phyloP scores from a whole-genome alignment of 1,139 yeast genomes.

The Scheffersomyces lignicola region DNA sequence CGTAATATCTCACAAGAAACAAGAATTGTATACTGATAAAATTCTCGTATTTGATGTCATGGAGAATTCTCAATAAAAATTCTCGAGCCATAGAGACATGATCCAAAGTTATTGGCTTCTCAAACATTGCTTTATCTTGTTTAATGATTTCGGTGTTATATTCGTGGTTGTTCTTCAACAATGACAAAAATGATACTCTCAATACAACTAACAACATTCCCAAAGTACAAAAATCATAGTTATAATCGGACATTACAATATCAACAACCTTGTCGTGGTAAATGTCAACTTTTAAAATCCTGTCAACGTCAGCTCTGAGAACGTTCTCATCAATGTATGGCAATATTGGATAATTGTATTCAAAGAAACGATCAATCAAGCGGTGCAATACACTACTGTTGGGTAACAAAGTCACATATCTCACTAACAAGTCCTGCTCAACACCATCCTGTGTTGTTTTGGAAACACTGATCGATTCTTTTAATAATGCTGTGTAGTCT shows the following conservation, averaged over 20 bases:
- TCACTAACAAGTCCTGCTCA: background rate
- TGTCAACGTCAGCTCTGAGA: slow-evolving; percentile 18
- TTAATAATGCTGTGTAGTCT: background rate
- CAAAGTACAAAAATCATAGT: slow-evolving; percentile 30
- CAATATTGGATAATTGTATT: slow-evolving; percentile 22
- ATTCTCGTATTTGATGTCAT: slow-evolving; percentile 20
- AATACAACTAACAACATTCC: slow-evolving; percentile 31
- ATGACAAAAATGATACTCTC: slow-evolving; percentile 31
- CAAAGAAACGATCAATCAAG: slow-evolving; percentile 26
- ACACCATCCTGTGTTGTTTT: background rate
- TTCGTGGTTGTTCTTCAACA: slow-evolving; percentile 31
- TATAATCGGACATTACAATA: slow-evolving; percentile 20
- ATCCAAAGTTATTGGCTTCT: slow-evolving; percentile 25
- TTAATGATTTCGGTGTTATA: slow-evolving; percentile 9
- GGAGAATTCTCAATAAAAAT: slow-evolving; percentile 26
- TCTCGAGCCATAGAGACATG: slow-evolving; percentile 26
- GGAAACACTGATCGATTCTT: background rate
- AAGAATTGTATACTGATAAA: slow-evolving; percentile 31
- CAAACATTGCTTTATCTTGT: slow-evolving; percentile 21
- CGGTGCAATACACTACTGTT: slow-evolving; percentile 24
- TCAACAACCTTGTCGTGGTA: slow-evolving; percentile 14
- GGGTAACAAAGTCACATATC: slow-evolving; percentile 17
- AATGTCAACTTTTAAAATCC: slow-evolving; percentile 25
- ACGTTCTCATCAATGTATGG: slow-evolving; percentile 31
- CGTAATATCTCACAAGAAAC: slow-evolving; percentile 44